Percentiles rank a stretch among this genome's conserved stretches.
phyloP scores from a whole-genome alignment of 129 eudicot genomes.

The Erigeron canadensis region DNA sequence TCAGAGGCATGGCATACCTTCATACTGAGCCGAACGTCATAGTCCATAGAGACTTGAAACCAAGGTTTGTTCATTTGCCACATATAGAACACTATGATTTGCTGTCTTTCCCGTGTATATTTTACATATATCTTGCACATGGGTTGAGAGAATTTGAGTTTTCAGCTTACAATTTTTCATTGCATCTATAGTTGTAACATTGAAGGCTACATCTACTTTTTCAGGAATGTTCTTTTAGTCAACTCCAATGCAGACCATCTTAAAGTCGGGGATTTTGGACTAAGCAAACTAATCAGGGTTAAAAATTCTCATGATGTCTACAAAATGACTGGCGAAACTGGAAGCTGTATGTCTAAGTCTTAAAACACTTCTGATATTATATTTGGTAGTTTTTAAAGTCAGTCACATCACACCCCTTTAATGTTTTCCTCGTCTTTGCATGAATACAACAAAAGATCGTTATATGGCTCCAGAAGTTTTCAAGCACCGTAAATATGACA shows the following conservation, averaged over 20 bases:
- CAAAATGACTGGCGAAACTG: slow-evolving; percentile 98
- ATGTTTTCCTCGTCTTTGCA: slow-evolving; percentile 9
- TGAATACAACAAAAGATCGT: slow-evolving; percentile 55
- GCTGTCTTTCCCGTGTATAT: neutral
- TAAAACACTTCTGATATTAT: slow-evolving; percentile 7
- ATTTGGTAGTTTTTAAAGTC: slow-evolving; percentile 4
- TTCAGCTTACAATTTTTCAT: neutral
- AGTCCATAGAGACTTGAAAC: slow-evolving; percentile 91
- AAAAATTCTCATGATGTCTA: slow-evolving; percentile 88
- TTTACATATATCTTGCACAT: neutral
- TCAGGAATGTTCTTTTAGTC: slow-evolving; percentile 95
- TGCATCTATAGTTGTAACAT: neutral
- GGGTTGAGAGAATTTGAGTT: neutral
- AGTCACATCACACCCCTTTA: slow-evolving; percentile 5
- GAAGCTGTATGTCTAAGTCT: slow-evolving; percentile 76
- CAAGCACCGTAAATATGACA: slow-evolving; percentile 94
- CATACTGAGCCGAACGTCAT: slow-evolving; percentile 96
- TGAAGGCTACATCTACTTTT: slow-evolving; percentile 9
- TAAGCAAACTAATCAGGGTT: slow-evolving; percentile 89
- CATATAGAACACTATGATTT: slow-evolving; percentile 13
- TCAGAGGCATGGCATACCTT: slow-evolving; percentile 97
- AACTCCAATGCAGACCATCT: slow-evolving; percentile 95
- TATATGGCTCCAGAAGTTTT: slow-evolving; percentile 99
- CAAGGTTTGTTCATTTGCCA: slow-evolving; percentile 55
- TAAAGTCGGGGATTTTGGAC: slow-evolving; percentile 97